Evolutionary conservation across 2,329 filamentous ascomycete genomes (phyloP).

Genomic region (Cercospora citrullina): DNA sequence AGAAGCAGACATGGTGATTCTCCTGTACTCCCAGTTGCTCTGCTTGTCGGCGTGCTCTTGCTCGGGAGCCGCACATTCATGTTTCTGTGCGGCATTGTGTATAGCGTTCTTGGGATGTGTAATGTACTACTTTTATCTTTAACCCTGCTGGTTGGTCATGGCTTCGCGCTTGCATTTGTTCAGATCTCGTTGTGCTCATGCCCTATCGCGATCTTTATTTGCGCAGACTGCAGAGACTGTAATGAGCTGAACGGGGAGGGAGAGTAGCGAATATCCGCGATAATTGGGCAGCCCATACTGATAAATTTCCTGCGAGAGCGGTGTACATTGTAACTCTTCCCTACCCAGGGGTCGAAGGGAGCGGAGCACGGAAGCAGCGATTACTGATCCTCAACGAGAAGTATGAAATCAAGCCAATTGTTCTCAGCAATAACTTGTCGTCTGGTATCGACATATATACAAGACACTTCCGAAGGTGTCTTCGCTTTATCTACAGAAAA

Average conservation of each 20-base stretch:
- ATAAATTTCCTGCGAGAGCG: neutral
- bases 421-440: neutral
- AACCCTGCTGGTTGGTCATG: too few species aligned
- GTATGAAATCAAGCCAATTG: neutral
- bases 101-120: conserved; percentile 1
- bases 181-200: too few species aligned
- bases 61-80: conserved; percentile 14
- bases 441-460: conserved; percentile 2
- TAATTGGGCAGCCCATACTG: too few species aligned
- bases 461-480: neutral
- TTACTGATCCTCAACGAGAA: neutral
- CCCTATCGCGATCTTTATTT: too few species aligned
- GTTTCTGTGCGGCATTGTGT: conserved; percentile 9
- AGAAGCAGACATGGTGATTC: too few species aligned
- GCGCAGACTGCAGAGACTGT: too few species aligned
- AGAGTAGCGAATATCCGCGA: too few species aligned
- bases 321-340: neutral
- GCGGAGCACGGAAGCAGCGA: neutral
- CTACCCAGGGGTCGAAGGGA: neutral
- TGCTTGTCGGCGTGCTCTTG: neutral
- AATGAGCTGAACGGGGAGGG: too few species aligned
- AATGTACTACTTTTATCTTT: neutral
- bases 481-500: neutral
- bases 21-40: too few species aligned
- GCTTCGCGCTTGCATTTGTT: neutral